phyloP scores from a whole-genome alignment of 148 eudicot species.

The Heliamphora exappendiculata region DNA sequence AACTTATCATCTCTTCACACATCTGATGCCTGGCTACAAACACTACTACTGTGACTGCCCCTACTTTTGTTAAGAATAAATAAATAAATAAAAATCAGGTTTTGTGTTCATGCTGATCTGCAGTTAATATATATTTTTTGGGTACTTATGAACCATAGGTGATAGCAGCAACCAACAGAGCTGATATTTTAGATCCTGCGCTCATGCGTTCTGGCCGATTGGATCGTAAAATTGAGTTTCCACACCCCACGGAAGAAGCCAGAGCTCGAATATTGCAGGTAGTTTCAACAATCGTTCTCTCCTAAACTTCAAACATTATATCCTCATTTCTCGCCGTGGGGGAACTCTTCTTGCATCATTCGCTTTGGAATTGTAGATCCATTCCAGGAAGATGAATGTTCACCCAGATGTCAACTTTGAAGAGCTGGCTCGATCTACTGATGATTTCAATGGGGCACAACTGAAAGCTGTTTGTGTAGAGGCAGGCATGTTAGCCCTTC shows the following conservation, averaged over 20 bases:
- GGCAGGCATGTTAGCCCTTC: constrained; percentile 95
- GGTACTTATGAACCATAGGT: constrained; percentile 36
- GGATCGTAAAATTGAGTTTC: constrained; percentile 98
- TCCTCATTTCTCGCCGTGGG: not conserved
- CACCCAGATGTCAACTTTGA: constrained; percentile 97
- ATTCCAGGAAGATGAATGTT: constrained; percentile 96
- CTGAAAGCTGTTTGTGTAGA: constrained; percentile 98
- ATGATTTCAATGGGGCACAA: constrained; percentile 95
- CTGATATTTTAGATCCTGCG: constrained; percentile 95
- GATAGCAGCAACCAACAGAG: constrained; percentile 94
- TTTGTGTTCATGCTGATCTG: not conserved
- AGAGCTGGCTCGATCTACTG: constrained; percentile 92
- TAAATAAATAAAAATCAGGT: no score
- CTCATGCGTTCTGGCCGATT: constrained; percentile 92
- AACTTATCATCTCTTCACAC: not conserved
- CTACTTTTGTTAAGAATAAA: no score
- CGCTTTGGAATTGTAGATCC: constrained; percentile 46
- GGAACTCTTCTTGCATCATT: not conserved
- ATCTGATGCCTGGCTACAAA: not conserved
- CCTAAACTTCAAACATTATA: not conserved
- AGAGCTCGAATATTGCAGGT: constrained; percentile 96
- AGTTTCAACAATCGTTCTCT: not conserved
- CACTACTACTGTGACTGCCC: no score
- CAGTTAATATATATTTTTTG: not conserved
- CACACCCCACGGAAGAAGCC: constrained; percentile 98